Evolutionary conservation across 139 green algal genomes (phyloP).

Genomic region (Chlorella sp.): DNA sequence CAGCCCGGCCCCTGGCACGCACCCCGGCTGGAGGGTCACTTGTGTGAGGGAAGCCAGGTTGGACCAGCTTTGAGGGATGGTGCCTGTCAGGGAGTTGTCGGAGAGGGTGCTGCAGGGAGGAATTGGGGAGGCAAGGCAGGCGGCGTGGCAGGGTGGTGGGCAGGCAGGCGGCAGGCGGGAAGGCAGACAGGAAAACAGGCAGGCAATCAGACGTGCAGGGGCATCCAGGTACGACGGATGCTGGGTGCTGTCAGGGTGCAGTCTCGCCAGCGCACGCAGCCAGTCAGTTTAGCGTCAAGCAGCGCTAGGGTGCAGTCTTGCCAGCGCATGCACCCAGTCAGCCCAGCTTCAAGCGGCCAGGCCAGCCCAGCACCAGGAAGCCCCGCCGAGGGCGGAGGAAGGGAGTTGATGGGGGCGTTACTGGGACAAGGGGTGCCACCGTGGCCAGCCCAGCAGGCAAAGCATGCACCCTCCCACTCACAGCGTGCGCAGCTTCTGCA

Average conservation of each 20-base stretch:
- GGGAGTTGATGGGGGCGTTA: too few relatives aligned
- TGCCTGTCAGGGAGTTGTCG: conserved; percentile 20
- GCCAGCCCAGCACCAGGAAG: too few relatives aligned
- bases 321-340: too few relatives aligned
- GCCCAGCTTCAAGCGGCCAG: too few relatives aligned
- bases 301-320: too few relatives aligned
- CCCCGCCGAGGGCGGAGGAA: too few relatives aligned
- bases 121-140: background rate
- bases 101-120: background rate
- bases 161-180: background rate
- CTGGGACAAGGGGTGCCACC: too few relatives aligned
- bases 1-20: too few relatives aligned
- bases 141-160: background rate
- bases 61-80: conserved; percentile 12
- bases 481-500: conserved; percentile 19
- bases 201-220: background rate
- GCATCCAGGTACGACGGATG: background rate
- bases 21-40: conserved; percentile 17
- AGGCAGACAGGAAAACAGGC: too few relatives aligned
- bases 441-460: too few relatives aligned
- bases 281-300: background rate
- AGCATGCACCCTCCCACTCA: background rate
- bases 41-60: background rate
- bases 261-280: too few relatives aligned
- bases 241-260: background rate